Evolutionary conservation across 2,329 filamentous ascomycete genomes (phyloP).

Genomic region (Ophiognomonia clavigignenti-juglandacearum): DNA sequence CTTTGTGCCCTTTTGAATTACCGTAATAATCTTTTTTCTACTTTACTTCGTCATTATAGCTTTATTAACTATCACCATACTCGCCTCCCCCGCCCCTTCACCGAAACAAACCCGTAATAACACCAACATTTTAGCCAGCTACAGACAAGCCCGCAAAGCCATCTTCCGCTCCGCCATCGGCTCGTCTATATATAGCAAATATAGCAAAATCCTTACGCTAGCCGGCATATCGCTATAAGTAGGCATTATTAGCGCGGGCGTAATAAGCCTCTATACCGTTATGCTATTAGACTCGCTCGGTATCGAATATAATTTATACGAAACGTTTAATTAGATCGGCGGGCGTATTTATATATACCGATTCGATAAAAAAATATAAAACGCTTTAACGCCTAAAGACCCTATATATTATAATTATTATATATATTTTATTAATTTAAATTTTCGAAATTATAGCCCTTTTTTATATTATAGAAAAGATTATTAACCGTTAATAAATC

Average conservation of each 20-base stretch:
- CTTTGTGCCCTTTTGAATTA: too few species aligned
- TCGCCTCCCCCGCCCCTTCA: too few species aligned
- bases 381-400: constrained; percentile 16
- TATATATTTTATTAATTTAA: constrained; percentile 8
- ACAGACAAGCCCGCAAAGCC: too few species aligned
- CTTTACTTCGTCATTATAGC: too few species aligned
- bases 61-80: too few species aligned
- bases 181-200: constrained; percentile 15
- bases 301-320: constrained; percentile 33
- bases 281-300: constrained; percentile 28
- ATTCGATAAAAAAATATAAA: too few species aligned
- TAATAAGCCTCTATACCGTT: constrained; percentile 31
- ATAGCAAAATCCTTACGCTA: constrained; percentile 11
- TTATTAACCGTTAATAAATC: too few species aligned
- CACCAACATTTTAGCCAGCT: too few species aligned
- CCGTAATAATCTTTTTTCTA: too few species aligned
- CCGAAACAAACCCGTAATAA: too few species aligned
- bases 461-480: too few species aligned
- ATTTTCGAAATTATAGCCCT: too few species aligned
- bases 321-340: constrained; percentile 29
- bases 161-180: constrained; percentile 17
- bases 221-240: constrained; percentile 20
- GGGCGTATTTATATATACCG: constrained; percentile 31
- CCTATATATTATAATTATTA: constrained; percentile 28
- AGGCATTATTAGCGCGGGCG: constrained; percentile 33